Evolutionary conservation across 2,329 filamentous ascomycete species (phyloP).

Genomic region (Ophiocordyceps australis): DNA sequence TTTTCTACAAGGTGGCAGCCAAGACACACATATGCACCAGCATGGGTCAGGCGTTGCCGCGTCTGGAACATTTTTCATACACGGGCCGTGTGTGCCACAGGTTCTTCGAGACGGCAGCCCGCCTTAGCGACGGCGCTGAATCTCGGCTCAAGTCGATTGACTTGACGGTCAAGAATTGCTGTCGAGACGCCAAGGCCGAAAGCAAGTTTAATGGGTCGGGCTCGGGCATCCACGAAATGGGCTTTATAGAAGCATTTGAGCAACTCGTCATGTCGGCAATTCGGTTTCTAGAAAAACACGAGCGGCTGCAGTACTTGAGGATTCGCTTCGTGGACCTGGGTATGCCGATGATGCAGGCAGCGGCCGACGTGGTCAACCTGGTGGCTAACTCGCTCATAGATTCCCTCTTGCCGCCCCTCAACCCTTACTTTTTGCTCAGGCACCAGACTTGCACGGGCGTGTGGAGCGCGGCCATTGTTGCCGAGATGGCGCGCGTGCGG

Average conservation of each 20-base stretch:
- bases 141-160: conserved; percentile 47
- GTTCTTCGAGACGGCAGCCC: conserved; percentile 45
- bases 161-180: conserved; percentile 58
- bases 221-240: conserved; percentile 52
- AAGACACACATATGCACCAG: conserved; percentile 46
- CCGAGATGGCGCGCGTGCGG: conserved; percentile 37
- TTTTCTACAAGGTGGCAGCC: conserved; percentile 40
- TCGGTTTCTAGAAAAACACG: conserved; percentile 37
- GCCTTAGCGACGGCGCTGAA: conserved; percentile 25
- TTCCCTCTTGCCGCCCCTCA: conserved; percentile 49
- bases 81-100: conserved; percentile 53
- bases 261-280: conserved; percentile 46
- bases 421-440: conserved; percentile 52
- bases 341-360: conserved; percentile 22
- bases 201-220: conserved; percentile 41
- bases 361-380: too few relatives aligned
- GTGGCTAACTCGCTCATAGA: conserved; percentile 23
- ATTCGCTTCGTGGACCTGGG: conserved; percentile 60
- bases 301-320: conserved; percentile 42
- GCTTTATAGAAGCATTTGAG: conserved; percentile 57
- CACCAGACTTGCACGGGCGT: conserved; percentile 46
- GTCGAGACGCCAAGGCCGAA: conserved; percentile 32
- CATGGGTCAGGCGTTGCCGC: conserved; percentile 40
- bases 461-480: conserved; percentile 52
- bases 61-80: conserved; percentile 50